Percentiles rank a stretch among this genome's conserved stretches.
Evolutionary conservation across 345 rosid species (phyloP).

Genomic region (Pistacia vera): DNA sequence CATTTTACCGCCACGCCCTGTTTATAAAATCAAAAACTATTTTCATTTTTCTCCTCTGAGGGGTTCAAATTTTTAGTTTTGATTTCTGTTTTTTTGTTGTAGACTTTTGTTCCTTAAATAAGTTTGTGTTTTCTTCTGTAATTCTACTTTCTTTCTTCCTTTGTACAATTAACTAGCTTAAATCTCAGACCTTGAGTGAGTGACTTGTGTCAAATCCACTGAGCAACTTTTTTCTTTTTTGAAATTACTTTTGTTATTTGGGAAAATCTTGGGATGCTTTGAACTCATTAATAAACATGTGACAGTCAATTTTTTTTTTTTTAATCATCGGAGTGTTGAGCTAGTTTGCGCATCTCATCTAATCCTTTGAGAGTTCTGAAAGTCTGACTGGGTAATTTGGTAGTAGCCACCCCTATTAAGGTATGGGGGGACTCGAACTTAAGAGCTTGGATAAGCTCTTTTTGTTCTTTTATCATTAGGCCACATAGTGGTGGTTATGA

Average conservation of each 20-base stretch:
- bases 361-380: no score
- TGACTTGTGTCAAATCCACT: not conserved
- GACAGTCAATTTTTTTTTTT: no score
- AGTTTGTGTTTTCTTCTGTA: conserved; percentile 32
- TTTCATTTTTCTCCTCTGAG: conserved; percentile 18
- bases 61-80: conserved; percentile 17
- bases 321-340: no score
- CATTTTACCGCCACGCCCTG: conserved; percentile 16
- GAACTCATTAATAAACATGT: no score
- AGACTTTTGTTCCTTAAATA: conserved; percentile 33
- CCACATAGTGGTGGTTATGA: no score
- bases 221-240: not conserved
- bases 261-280: not conserved
- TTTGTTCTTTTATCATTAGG: no score
- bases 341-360: no score
- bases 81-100: not conserved
- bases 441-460: no score
- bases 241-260: not conserved
- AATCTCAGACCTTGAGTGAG: not conserved
- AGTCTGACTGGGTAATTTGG: no score
- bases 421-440: no score
- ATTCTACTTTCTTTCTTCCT: conserved; percentile 23
- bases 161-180: conserved; percentile 5
- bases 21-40: conserved; percentile 27
- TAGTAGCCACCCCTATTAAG: no score